Evolutionary conservation across 352 stramenopile genomes (phyloP), one percentile per base, ranked within the genome.

Genomic region (Elongisporangium senticosum): DNA sequence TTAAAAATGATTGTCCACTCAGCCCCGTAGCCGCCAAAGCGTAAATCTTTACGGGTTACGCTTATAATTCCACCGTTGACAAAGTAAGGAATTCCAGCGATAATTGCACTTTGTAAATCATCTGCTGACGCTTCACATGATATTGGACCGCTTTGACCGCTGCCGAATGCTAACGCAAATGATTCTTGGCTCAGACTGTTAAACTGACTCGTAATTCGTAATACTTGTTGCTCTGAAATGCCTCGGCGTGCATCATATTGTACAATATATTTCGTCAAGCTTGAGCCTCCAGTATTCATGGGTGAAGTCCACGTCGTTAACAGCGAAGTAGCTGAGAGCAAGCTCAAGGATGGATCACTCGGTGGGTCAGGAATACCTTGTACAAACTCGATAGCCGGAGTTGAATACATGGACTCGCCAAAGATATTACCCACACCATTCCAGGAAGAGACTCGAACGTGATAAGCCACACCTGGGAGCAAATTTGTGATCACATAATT

Each of bases 361-460:
- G 85, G 78, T 0, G 59, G 15, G 21, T 81, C 79, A 0, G 82
- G 81, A 1, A 49, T 37, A 0, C 4, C 59, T 24, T 86, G 75
- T 1, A 75, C 71, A 10, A 64, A 23, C 24, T 74, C 65, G 8
- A 82, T 56, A n/a, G 89, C 87, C 10, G 92, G 91, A 2, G 81
- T 95, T 0, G 79, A 90, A 55, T 89, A 89, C 51, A 74, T 83
- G 1, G 75, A 79, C 21, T 90, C 71, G 17, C 93, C 87, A 62
- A 95, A 97, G 3, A 87, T 62, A 17, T 86, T 81, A 4, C 90
- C 79, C 3, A 98, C 93, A 23, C 95, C 92, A 61, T 98, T 98
- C 79, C 83, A 97, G 6, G 95, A 87, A n/a, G 90, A 92, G 0
- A 99, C 86, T 5, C 89, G 86, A 2, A 97, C 86, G 51, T 96